Conservation (phyloP, 352 stramenopile genomes). For the Plasmopara viticola region DNA sequence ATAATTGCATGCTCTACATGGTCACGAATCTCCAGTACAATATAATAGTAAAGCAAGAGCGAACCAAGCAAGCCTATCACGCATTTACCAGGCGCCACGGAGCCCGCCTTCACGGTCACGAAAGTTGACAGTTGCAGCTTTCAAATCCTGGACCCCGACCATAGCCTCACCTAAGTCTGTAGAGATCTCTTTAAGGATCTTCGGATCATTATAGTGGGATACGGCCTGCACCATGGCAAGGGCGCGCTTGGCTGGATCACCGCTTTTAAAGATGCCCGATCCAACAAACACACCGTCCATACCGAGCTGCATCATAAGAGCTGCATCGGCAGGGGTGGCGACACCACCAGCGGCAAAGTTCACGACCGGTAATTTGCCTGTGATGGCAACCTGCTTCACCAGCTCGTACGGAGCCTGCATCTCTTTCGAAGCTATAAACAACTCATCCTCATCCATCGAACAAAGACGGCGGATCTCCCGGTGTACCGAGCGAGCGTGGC, state of each 20-base stretch:
- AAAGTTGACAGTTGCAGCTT: constrained; percentile 94
- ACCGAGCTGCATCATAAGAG: constrained; percentile 98
- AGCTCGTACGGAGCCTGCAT: constrained; percentile 93
- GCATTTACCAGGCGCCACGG: constrained; percentile 56
- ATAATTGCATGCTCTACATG: too few species aligned
- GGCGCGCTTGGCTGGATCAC: constrained; percentile 91
- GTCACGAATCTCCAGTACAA: too few species aligned
- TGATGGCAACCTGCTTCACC: constrained; percentile 89
- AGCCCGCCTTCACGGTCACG: constrained; percentile 92
- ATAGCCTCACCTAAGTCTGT: constrained; percentile 95
- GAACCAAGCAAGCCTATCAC: constrained; percentile 8
- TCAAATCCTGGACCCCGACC: constrained; percentile 97
- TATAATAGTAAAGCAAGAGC: background rate
- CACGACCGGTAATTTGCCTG: constrained; percentile 91
- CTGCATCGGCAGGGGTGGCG: constrained; percentile 96
- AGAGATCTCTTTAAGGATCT: constrained; percentile 95
- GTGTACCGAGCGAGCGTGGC: constrained; percentile 91
- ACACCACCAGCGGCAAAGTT: constrained; percentile 98
- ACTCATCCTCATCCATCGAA: constrained; percentile 94
- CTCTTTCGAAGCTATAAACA: constrained; percentile 96
- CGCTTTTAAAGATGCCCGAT: constrained; percentile 97
- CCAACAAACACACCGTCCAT: constrained; percentile 99
- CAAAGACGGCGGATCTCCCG: constrained; percentile 88
- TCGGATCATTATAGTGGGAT: constrained; percentile 96
- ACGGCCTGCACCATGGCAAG: constrained; percentile 95